Conservation (phyloP, 805 yeast genomes). For the Cyberlindnera meyerae region DNA sequence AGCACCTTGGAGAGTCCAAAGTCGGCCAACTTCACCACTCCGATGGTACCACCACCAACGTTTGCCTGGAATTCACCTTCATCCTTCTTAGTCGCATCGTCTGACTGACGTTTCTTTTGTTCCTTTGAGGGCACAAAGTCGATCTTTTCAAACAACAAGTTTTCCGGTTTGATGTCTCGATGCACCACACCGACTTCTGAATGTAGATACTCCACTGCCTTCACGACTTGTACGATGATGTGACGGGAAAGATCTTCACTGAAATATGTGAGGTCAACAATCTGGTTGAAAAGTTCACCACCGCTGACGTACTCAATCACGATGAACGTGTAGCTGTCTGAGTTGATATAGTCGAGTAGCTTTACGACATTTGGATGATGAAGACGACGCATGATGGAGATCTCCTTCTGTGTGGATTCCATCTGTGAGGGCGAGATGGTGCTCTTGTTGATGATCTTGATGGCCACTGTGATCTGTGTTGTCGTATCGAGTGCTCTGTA, state of each 20-base stretch:
- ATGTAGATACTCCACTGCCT: constrained; percentile 90
- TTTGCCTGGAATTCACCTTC: constrained; percentile 53
- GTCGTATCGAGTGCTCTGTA: constrained; percentile 46
- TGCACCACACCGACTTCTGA: constrained; percentile 92
- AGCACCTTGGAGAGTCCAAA: constrained; percentile 64
- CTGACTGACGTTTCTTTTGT: constrained; percentile 33
- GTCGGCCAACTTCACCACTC: constrained; percentile 61
- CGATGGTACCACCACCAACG: constrained; percentile 61
- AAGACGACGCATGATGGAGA: constrained; percentile 65
- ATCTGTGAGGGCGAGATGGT: constrained; percentile 58
- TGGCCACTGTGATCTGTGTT: constrained; percentile 34
- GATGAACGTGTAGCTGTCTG: constrained; percentile 56
- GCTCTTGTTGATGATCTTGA: constrained; percentile 61
- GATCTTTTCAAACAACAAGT: constrained; percentile 63
- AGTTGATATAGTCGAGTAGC: constrained; percentile 62
- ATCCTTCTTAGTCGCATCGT: constrained; percentile 51
- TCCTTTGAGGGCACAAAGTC: constrained; percentile 21
- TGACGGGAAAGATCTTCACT: constrained; percentile 53
- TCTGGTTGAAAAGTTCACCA: constrained; percentile 75
- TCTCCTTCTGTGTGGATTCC: constrained; percentile 75
- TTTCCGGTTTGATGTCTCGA: constrained; percentile 94
- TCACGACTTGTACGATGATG: constrained; percentile 62
- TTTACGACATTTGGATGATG: constrained; percentile 60
- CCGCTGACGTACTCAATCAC: constrained; percentile 42
- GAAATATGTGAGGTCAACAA: constrained; percentile 57